phyloP scores from a whole-genome alignment of 495 filamentous ascomycete species.

The Aspergillus campestris region DNA sequence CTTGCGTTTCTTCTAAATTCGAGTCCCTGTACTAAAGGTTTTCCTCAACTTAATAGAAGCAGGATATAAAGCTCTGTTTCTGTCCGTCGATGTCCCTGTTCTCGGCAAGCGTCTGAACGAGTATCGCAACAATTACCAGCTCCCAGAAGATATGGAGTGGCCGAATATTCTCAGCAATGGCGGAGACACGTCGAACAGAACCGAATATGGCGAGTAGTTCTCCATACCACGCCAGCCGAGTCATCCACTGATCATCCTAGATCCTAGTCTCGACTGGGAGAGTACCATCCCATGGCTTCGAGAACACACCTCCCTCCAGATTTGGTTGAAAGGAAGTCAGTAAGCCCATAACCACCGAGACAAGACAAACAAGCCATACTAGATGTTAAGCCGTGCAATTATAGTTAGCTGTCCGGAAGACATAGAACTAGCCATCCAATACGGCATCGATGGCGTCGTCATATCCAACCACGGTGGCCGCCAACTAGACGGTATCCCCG shows the following conservation, averaged over 20 bases:
- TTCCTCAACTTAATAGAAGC: conserved; percentile 33
- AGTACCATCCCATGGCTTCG: conserved; percentile 82
- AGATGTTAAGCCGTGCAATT: not conserved
- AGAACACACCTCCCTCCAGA: conserved; percentile 79
- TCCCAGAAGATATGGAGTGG: conserved; percentile 28
- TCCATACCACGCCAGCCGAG: not conserved
- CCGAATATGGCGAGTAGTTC: conserved; percentile 20
- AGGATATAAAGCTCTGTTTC: conserved; percentile 86
- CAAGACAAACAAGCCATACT: not conserved
- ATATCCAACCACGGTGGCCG: conserved; percentile 90
- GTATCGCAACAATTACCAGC: conserved; percentile 34
- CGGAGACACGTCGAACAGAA: conserved; percentile 18
- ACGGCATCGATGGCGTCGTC: conserved; percentile 75
- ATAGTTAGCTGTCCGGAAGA: conserved; percentile 67
- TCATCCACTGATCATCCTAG: conserved; percentile 47
- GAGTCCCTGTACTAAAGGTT: conserved; percentile 10
- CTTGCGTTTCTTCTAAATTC: not conserved
- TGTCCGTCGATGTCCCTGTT: conserved; percentile 89
- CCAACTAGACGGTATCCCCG: conserved; percentile 81
- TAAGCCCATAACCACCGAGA: not conserved
- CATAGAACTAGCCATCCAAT: conserved; percentile 66
- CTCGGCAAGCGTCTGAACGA: conserved; percentile 51
- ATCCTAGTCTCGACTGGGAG: conserved; percentile 72
- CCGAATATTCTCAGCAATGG: conserved; percentile 28
- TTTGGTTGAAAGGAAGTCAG: conserved; percentile 75